Evolutionary conservation across 441 rosid genomes (phyloP).

Genomic region (Gossypium davidsonii): DNA sequence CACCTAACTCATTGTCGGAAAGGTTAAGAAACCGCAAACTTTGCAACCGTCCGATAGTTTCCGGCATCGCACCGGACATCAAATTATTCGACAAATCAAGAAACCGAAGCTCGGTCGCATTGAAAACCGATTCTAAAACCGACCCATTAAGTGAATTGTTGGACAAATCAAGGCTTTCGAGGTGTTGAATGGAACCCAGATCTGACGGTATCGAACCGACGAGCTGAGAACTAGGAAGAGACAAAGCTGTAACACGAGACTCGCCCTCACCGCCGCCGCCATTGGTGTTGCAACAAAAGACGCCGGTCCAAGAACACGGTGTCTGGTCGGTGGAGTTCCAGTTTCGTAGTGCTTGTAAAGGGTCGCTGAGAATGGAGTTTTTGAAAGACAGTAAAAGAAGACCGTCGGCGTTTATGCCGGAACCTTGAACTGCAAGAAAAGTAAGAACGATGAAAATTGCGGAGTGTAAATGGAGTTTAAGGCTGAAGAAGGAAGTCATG

Average conservation of each 20-base stretch:
- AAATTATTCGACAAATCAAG: conserved; percentile 67
- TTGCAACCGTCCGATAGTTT: conserved; percentile 36
- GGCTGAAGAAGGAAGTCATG: conserved; percentile 31
- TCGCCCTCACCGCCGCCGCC: not conserved
- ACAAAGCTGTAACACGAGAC: conserved; percentile 44
- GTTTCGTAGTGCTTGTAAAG: conserved; percentile 35
- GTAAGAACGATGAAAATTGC: conserved; percentile 15
- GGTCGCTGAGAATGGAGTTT: conserved; percentile 52
- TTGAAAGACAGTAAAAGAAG: conserved; percentile 67
- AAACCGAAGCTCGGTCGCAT: conserved; percentile 40
- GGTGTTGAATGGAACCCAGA: conserved; percentile 48
- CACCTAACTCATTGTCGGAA: conserved; percentile 71
- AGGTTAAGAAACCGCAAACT: conserved; percentile 55
- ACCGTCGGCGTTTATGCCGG: conserved; percentile 54
- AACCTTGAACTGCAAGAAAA: conserved; percentile 23
- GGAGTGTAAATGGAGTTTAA: conserved; percentile 34
- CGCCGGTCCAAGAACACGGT: conserved; percentile 85
- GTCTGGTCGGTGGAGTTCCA: conserved; percentile 56
- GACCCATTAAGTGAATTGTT: conserved; percentile 75
- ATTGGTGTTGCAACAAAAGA: conserved; percentile 36
- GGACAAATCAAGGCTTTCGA: conserved; percentile 63
- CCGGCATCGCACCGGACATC: conserved; percentile 57
- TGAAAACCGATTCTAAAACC: conserved; percentile 51
- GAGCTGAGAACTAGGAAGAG: conserved; percentile 59
- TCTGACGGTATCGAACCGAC: conserved; percentile 63